Base-by-base conservation (phyloP, 176 grass and related monocot species). In the Cenchrus purpureus region DNA sequence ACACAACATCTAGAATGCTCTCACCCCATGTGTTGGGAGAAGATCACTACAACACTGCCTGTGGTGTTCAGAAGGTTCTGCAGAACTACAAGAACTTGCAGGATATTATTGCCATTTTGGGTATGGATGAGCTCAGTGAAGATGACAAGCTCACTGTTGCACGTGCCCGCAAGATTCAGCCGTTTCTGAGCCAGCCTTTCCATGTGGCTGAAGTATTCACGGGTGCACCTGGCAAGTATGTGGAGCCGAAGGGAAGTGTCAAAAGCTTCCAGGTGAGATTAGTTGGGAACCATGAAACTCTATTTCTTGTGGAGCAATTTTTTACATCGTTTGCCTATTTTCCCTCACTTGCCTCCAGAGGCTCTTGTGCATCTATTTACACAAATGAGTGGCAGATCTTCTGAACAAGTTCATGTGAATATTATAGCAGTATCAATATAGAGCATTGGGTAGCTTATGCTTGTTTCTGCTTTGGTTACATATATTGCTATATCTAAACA, bases 1-100 rank as follows among this genome's bases (percentile, higher is more conserved):
- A 97, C 73, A 95, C 95, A n/a, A 97, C 90, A 56, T 97, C 95
- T 13, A 91, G 95, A 91, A 97, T 97, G 95, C 92, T 97, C 66
- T 97, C 95, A 22, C 92, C 92, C 16, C 95, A 97, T 31, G 92
- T 97, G 70, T 71, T 97, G 45, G 95, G 95, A 79, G 48, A 88
- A 73, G 95, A 90, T 0, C 95, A 97, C 60, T 97, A 97, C 78
- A 95, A 97, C 90, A 97, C 95, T 77, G 95, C 95, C 56, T 90
- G 95, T 89, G 95, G 95, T 92, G 95, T 97, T 51, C 95, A 97
- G 84, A 97, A 97, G 92, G 95, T 97, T 94, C 95, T 97, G 77
- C 95, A 97, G 88, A 97, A 97, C 72, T 97, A 97, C 80, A 97
- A 97, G 82, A 97, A 97, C 91, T 92, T 97, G 40, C 95, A 97